phyloP scores from a whole-genome alignment of 2,329 filamentous ascomycete genomes.

The Taxawa tesnikishii region DNA sequence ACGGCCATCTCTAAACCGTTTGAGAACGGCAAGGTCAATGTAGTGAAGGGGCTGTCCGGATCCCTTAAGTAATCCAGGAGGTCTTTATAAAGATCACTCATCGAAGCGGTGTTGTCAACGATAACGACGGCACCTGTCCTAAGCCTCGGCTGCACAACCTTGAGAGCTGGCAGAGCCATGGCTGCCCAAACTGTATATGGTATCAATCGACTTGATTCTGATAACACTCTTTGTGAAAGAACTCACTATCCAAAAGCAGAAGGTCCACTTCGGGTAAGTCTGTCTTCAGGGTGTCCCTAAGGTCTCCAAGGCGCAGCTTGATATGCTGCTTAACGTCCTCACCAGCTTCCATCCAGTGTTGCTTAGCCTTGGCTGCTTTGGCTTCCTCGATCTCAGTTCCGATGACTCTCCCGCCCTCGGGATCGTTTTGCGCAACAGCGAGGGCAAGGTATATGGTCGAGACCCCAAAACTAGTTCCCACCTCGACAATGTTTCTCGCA shows the following conservation, averaged over 20 bases:
- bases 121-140: too few species aligned
- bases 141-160: too few species aligned
- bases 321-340: constrained; percentile 37
- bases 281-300: constrained; percentile 42
- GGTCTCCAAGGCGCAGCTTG: constrained; percentile 45
- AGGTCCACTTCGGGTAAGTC: constrained; percentile 42
- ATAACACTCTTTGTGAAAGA: too few species aligned
- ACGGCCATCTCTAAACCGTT: too few species aligned
- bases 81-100: too few species aligned
- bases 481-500: constrained; percentile 44
- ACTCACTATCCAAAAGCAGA: constrained; percentile 45
- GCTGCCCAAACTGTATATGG: too few species aligned
- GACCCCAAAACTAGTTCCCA: constrained; percentile 49
- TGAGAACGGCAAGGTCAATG: too few species aligned
- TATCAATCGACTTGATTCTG: too few species aligned
- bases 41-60: too few species aligned
- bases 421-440: constrained; percentile 39
- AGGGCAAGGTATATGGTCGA: constrained; percentile 51
- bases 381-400: constrained; percentile 46
- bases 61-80: too few species aligned
- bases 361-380: constrained; percentile 38
- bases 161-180: too few species aligned
- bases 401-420: constrained; percentile 34
- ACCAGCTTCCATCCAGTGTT: constrained; percentile 42
- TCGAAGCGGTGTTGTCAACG: too few species aligned